Evolutionary conservation across 176 grass and related monocot species (phyloP).

Genomic region (sorghum (Sorghum bicolor)): DNA sequence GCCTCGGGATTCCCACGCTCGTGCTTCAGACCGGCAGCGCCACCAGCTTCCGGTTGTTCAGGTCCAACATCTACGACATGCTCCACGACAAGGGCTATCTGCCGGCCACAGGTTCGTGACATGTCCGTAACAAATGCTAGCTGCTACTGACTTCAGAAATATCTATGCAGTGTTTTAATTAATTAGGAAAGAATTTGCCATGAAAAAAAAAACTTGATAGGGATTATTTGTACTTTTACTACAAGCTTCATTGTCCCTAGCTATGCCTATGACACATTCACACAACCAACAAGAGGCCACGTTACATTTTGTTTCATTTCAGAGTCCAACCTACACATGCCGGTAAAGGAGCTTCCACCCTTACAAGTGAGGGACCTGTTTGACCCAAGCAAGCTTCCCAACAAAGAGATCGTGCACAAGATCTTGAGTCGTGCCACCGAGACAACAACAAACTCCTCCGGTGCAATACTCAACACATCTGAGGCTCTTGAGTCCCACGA

Average conservation of each 20-base stretch:
- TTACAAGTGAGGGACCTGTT: conserved; percentile 10
- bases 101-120: background rate
- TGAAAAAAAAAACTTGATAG: background rate
- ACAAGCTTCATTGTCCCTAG: too few relatives aligned
- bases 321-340: conserved; percentile 3
- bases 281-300: background rate
- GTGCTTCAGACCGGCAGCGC: conserved; percentile 33
- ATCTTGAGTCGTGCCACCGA: background rate
- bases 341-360: conserved; percentile 4
- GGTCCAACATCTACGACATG: conserved; percentile 21
- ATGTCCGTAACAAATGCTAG: background rate
- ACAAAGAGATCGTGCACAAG: background rate
- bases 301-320: background rate
- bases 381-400: background rate
- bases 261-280: background rate
- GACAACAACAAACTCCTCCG: background rate
- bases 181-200: background rate
- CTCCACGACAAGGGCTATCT: conserved; percentile 33
- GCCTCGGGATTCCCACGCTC: conserved; percentile 9
- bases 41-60: background rate
- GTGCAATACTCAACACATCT: conserved; percentile 13
- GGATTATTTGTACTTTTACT: background rate
- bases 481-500: background rate
- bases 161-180: background rate
- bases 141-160: background rate